Conservation (phyloP, 2,329 filamentous ascomycete genomes). For the Ceratocystis cubensis region DNA sequence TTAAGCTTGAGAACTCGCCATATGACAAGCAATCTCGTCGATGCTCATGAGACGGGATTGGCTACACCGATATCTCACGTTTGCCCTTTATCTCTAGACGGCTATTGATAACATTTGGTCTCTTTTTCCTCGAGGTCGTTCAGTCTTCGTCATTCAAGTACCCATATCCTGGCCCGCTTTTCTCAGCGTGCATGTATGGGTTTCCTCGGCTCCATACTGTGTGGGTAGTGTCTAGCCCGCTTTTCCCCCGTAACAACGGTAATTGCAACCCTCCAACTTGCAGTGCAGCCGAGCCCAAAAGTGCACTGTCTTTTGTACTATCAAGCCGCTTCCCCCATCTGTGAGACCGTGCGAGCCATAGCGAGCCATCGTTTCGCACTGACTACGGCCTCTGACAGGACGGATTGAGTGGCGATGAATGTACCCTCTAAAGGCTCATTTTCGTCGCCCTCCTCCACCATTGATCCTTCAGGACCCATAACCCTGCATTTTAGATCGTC, state of each 20-base stretch:
- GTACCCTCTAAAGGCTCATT: conserved; percentile 1
- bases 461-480: not conserved
- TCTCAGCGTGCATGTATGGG: not conserved
- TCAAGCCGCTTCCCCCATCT: conserved; percentile 8
- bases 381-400: conserved; percentile 1
- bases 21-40: not conserved
- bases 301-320: conserved; percentile 13
- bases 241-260: not conserved
- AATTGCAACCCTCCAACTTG: not conserved
- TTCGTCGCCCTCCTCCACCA: not conserved
- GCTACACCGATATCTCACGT: not conserved
- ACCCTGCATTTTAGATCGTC: not conserved
- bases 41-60: not conserved
- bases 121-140: not conserved
- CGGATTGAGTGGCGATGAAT: conserved; percentile 9
- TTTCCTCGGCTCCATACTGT: not conserved
- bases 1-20: not conserved
- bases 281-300: conserved; percentile 1
- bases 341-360: conserved; percentile 9
- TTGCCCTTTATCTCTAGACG: not conserved
- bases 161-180: not conserved
- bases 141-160: not conserved
- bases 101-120: not conserved
- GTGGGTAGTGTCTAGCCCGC: conserved; percentile 2
- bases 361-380: not conserved